A percentile compares a stretch with the other conserved stretches of the same genome.
phyloP scores from a whole-genome alignment of 352 stramenopile species.

The Aphanomyces invadans region DNA sequence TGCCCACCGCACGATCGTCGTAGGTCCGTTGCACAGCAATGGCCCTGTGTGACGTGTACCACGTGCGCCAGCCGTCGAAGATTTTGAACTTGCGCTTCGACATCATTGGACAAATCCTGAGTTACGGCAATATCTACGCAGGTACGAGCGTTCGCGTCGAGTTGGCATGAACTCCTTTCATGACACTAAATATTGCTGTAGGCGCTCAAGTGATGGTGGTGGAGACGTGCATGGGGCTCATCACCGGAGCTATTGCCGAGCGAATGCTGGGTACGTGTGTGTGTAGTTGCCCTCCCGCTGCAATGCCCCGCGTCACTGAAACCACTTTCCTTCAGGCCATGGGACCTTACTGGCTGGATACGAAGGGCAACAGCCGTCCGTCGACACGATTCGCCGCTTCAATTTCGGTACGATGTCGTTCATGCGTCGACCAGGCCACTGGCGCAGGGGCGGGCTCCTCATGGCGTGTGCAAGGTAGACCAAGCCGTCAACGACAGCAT shows the following conservation, averaged over 20 bases:
- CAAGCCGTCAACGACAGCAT: constrained; percentile 65
- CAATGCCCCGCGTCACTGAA: not conserved
- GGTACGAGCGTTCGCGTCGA: too few species aligned
- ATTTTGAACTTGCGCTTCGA: constrained; percentile 89
- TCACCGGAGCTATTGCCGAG: constrained; percentile 85
- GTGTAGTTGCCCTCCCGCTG: not conserved
- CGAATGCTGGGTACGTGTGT: constrained; percentile 29
- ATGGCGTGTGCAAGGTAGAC: too few species aligned
- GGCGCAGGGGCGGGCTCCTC: too few species aligned
- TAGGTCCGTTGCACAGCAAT: constrained; percentile 74
- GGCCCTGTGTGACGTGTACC: constrained; percentile 84
- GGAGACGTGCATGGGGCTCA: constrained; percentile 89
- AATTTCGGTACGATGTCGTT: constrained; percentile 60
- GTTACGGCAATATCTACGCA: constrained; percentile 89
- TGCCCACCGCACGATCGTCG: not conserved
- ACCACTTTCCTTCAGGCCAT: constrained; percentile 33
- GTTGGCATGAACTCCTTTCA: not conserved
- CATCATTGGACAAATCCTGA: constrained; percentile 89
- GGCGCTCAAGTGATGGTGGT: constrained; percentile 81
- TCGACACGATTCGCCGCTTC: constrained; percentile 76
- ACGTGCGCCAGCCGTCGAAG: constrained; percentile 83
- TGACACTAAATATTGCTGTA: not conserved
- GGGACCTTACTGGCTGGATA: constrained; percentile 65
- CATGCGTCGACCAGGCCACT: too few species aligned
- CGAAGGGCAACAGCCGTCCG: constrained; percentile 62